Percentiles rank a stretch among this genome's conserved stretches.
Evolutionary conservation across 2,329 filamentous ascomycete genomes (phyloP).

Genomic region (Talaromyces sp.): DNA sequence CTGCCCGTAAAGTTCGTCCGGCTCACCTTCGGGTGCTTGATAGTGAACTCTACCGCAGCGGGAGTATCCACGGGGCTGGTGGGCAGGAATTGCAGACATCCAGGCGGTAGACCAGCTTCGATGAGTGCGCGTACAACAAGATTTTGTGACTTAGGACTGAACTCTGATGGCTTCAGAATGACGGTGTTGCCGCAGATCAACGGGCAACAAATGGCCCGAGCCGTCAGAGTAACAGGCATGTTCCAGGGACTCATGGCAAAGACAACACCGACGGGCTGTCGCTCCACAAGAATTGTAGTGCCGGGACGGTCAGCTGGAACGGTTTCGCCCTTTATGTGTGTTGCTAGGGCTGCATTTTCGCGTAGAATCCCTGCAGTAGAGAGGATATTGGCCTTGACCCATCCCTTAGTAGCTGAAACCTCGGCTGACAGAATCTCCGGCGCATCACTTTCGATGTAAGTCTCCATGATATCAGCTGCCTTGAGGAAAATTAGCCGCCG

Average conservation of each 20-base stretch:
- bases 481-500: constrained; percentile 82
- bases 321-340: constrained; percentile 17
- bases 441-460: constrained; percentile 55
- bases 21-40: constrained; percentile 15
- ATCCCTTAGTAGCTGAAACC: constrained; percentile 9
- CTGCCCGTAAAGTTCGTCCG: constrained; percentile 17
- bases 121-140: constrained; percentile 14
- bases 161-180: constrained; percentile 15
- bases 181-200: constrained; percentile 16
- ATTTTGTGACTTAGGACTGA: constrained; percentile 17
- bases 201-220: constrained; percentile 5
- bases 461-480: constrained; percentile 85
- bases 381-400: constrained; percentile 12
- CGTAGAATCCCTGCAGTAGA: constrained; percentile 10
- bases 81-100: constrained; percentile 10
- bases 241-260: constrained; percentile 18
- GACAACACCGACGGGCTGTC: constrained; percentile 14
- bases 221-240: constrained; percentile 11
- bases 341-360: constrained; percentile 13
- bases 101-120: constrained; percentile 15
- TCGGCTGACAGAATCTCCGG: constrained; percentile 12
- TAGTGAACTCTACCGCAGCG: constrained; percentile 9
- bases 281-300: constrained; percentile 11
- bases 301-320: constrained; percentile 10
- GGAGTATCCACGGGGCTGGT: constrained; percentile 7